These are phyloP conservation scores for Acanthamoeba royreba DNA, from an alignment of 208 protist species.

Conservation along the genomic window DNA sequence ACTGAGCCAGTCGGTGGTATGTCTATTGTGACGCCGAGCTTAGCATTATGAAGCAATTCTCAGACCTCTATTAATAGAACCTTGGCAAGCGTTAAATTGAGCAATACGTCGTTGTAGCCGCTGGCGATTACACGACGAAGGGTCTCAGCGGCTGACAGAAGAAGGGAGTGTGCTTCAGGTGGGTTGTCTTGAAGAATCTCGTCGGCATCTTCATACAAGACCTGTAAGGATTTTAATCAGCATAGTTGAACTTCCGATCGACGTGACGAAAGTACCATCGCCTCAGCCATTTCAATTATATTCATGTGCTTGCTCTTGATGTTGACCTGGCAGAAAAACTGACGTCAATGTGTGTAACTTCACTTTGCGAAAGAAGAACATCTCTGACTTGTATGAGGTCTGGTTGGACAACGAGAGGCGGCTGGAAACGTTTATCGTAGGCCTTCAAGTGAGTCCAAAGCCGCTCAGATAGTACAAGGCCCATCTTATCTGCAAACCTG, in stretches of 20 bases:
- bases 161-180: constrained; percentile 2
- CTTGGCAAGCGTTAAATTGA: background rate
- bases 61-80: background rate
- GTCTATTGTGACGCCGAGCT: background rate
- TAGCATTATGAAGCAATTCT: background rate
- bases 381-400: background rate
- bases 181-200: background rate
- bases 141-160: background rate
- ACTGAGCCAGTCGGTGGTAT: background rate
- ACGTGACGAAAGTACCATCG: background rate
- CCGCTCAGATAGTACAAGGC: background rate
- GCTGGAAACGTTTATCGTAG: background rate
- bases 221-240: background rate
- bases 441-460: background rate
- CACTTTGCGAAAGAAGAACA: background rate
- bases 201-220: constrained; percentile 27
- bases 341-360: background rate
- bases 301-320: constrained; percentile 25
- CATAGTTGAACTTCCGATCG: background rate
- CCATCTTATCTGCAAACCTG: constrained; percentile 25
- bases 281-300: constrained; percentile 23
- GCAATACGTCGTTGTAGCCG: background rate
- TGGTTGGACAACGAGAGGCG: constrained; percentile 8
- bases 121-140: background rate
- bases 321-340: background rate